Evolutionary conservation across 1,139 yeast genomes (phyloP).

Genomic region (Taphrina flavorubra): DNA sequence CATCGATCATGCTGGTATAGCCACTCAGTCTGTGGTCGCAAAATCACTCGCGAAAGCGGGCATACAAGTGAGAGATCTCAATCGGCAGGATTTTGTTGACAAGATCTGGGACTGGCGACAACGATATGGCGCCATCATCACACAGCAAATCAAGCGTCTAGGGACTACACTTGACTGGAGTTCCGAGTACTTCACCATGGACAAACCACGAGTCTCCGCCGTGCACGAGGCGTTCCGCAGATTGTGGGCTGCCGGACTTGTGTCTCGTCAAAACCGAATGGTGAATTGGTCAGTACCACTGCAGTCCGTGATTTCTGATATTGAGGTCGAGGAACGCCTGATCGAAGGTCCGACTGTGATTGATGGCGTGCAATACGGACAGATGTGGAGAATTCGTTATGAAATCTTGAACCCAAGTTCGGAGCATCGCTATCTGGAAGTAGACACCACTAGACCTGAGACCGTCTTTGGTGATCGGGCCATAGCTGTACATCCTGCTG

Average conservation of each 20-base stretch:
- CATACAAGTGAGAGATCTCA: background rate
- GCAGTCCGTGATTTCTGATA: constrained; percentile 43
- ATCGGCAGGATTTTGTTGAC: constrained; percentile 3
- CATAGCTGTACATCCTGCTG: constrained; percentile 42
- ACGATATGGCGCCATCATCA: constrained; percentile 25
- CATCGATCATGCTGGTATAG: constrained; percentile 45
- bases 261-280: constrained; percentile 41
- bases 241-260: constrained; percentile 42
- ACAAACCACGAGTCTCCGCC: constrained; percentile 37
- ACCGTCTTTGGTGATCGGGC: constrained; percentile 44
- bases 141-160: constrained; percentile 33
- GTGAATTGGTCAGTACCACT: constrained; percentile 44
- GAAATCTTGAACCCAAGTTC: constrained; percentile 8
- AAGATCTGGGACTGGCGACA: constrained; percentile 34
- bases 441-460: constrained; percentile 43
- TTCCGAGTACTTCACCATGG: constrained; percentile 41
- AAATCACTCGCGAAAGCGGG: constrained; percentile 38
- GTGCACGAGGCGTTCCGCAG: constrained; percentile 41
- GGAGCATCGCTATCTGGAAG: constrained; percentile 17
- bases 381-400: constrained; percentile 41
- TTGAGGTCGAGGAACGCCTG: constrained; percentile 39
- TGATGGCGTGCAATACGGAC: constrained; percentile 40
- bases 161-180: constrained; percentile 44
- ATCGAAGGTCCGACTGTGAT: constrained; percentile 20
- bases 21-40: constrained; percentile 43